phyloP scores from a whole-genome alignment of 2,329 filamentous ascomycete genomes.

The Pseudocercospora macadamiae region DNA sequence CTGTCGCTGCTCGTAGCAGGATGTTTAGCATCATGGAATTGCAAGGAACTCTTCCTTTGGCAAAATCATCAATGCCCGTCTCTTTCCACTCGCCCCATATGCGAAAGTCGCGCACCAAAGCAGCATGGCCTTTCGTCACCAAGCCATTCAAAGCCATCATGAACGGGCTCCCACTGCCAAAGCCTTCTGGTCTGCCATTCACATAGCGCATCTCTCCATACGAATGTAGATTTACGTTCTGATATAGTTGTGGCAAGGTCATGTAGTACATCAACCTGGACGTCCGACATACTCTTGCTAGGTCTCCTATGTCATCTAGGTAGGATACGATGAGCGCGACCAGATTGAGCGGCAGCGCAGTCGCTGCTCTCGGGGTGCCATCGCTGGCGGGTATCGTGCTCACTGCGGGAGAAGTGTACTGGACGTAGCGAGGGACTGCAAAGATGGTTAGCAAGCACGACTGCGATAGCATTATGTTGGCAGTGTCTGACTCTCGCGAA shows the following conservation, averaged over 20 bases:
- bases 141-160: conserved; percentile 65
- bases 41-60: conserved; percentile 63
- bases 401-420: conserved; percentile 33
- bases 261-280: conserved; percentile 67
- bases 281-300: conserved; percentile 62
- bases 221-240: conserved; percentile 58
- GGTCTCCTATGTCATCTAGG: conserved; percentile 61
- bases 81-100: conserved; percentile 62
- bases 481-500: conserved; percentile 9
- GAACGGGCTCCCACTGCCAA: conserved; percentile 65
- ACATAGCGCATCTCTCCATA: conserved; percentile 63
- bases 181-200: conserved; percentile 61
- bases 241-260: conserved; percentile 64
- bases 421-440: conserved; percentile 31
- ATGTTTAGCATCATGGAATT: conserved; percentile 67
- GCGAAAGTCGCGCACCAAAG: conserved; percentile 56
- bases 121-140: conserved; percentile 58
- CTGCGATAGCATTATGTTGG: not conserved
- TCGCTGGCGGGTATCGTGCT: conserved; percentile 9
- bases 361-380: conserved; percentile 18
- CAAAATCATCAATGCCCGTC: conserved; percentile 60
- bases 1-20: conserved; percentile 60
- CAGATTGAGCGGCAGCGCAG: conserved; percentile 58
- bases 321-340: conserved; percentile 60
- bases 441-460: not conserved